Conservation (phyloP, 768 basidiomycete species). For the Boletus tylopilopsis region DNA sequence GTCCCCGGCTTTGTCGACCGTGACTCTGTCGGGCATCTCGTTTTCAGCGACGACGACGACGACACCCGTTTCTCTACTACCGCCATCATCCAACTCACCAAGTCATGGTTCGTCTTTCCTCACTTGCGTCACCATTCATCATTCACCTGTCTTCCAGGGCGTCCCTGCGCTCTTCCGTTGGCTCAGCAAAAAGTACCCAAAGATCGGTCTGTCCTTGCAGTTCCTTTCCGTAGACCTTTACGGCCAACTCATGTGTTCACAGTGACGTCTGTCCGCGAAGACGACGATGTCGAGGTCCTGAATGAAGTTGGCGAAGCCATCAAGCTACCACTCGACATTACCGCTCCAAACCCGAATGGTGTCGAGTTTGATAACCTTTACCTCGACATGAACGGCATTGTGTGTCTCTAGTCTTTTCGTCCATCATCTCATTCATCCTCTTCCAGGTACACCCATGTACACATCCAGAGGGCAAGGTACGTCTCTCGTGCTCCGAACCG, state of each 20-base stretch:
- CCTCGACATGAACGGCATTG: conserved; percentile 99
- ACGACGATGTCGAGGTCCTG: conserved; percentile 68
- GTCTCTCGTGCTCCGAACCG: conserved; percentile 9
- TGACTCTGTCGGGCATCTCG: background rate
- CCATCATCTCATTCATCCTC: background rate
- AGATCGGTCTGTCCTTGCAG: conserved; percentile 64
- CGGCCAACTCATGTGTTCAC: background rate
- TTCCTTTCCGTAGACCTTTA: background rate
- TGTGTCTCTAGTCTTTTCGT: conserved; percentile 32
- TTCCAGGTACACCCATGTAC: conserved; percentile 95
- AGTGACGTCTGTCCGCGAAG: conserved; percentile 83
- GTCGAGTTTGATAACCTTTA: conserved; percentile 95
- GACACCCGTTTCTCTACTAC: background rate
- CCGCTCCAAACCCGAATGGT: conserved; percentile 88
- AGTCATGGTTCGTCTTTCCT: conserved; percentile 20
- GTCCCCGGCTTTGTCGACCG: conserved; percentile 1
- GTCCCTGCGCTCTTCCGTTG: conserved; percentile 97
- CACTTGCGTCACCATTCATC: background rate
- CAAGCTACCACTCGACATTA: conserved; percentile 74
- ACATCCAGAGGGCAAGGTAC: conserved; percentile 93
- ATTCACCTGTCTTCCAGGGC: conserved; percentile 54
- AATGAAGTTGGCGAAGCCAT: conserved; percentile 65
- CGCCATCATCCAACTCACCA: background rate
- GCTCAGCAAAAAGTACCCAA: conserved; percentile 98
- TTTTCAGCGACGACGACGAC: conserved; percentile 4